These are phyloP conservation scores for Cercospora sojina DNA, from an alignment of 2,329 filamentous ascomycete genomes.

Conservation along the genomic window DNA sequence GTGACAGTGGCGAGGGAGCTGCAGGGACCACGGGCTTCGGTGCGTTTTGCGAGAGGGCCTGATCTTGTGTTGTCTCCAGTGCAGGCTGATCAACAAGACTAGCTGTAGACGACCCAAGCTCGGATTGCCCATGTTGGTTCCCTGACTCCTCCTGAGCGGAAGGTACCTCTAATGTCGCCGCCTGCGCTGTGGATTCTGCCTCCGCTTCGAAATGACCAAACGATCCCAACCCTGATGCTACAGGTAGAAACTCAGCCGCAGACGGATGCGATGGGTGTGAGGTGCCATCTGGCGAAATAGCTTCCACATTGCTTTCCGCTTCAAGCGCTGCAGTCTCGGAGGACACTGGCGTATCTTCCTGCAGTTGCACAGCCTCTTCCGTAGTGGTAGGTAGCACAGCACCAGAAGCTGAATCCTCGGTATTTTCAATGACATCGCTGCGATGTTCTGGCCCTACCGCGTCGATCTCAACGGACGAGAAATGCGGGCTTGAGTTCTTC, in stretches of 20 bases:
- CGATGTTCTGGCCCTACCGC: too few species aligned
- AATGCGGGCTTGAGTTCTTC: not conserved
- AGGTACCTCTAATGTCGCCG: not conserved
- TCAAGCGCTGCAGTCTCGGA: not conserved
- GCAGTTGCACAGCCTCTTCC: not conserved
- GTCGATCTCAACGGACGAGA: too few species aligned
- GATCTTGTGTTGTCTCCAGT: not conserved
- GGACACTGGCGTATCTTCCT: not conserved
- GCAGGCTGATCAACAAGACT: not conserved
- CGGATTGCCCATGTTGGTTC: not conserved
- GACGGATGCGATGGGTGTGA: not conserved
- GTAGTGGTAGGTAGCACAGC: not conserved
- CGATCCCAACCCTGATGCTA: not conserved
- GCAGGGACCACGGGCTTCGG: not conserved
- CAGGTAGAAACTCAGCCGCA: not conserved
- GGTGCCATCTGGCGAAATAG: not conserved
- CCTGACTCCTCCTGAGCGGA: not conserved
- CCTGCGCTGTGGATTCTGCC: not conserved
- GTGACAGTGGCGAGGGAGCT: not conserved
- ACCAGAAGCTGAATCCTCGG: not conserved
- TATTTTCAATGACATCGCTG: not conserved
- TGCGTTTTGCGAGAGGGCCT: not conserved
- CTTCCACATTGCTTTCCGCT: not conserved
- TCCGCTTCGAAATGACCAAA: slow-evolving; percentile 5
- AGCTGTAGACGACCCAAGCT: not conserved